A percentile compares a stretch with the other conserved stretches of the same genome.
Evolutionary conservation across 495 filamentous ascomycete species (phyloP).

Genomic region (Lophiotrema nucula): DNA sequence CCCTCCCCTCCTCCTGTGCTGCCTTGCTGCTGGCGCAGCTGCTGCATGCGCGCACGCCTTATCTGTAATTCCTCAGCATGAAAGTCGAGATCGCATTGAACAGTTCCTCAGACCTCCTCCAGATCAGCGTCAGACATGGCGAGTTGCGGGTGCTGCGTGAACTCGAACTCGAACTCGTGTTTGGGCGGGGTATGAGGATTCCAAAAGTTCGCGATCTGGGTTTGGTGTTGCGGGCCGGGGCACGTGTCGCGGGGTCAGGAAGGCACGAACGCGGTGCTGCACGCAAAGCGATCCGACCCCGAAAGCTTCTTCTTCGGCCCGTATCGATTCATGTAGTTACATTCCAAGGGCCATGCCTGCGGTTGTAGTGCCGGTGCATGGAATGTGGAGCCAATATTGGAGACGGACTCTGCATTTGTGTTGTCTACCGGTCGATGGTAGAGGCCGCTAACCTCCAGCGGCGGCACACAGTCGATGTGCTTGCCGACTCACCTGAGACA

Average conservation of each 20-base stretch:
- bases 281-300: too few relatives aligned
- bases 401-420: too few relatives aligned
- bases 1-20: constrained; percentile 45
- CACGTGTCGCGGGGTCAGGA: background rate
- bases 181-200: constrained; percentile 19
- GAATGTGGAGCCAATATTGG: too few relatives aligned
- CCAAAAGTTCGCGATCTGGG: constrained; percentile 2
- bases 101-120: constrained; percentile 25
- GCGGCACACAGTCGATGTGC: too few relatives aligned
- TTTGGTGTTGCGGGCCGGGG: background rate
- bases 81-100: background rate
- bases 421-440: too few relatives aligned
- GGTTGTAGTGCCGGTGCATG: too few relatives aligned
- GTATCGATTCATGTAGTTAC: too few relatives aligned
- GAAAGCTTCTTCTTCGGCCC: too few relatives aligned
- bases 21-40: constrained; percentile 79
- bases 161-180: constrained; percentile 7
- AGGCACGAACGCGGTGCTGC: too few relatives aligned
- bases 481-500: too few relatives aligned
- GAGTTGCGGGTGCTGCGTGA: background rate
- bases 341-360: too few relatives aligned
- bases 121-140: constrained; percentile 34
- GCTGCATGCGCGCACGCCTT: constrained; percentile 81
- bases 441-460: too few relatives aligned
- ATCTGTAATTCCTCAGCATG: constrained; percentile 56